Conservation (phyloP, 306 rosid genomes). For the Pyrus communis region DNA sequence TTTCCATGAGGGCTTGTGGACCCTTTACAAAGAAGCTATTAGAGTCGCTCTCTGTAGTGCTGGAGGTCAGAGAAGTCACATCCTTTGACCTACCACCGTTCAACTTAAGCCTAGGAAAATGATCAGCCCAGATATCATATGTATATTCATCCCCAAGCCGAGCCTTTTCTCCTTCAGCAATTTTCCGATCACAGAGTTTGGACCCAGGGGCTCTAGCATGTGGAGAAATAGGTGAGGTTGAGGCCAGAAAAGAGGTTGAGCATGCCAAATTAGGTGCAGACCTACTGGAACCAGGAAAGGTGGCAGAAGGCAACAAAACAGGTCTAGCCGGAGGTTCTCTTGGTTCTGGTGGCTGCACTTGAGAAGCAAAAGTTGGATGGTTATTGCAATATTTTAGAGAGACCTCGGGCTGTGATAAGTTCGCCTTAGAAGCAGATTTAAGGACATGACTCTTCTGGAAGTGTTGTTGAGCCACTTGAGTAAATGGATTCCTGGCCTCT, state of each 20-base stretch:
- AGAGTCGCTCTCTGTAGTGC: constrained; percentile 41
- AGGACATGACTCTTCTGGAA: constrained; percentile 24
- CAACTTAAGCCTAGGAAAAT: constrained; percentile 72
- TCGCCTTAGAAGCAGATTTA: constrained; percentile 24
- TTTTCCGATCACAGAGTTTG: constrained; percentile 30
- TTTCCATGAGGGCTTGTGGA: constrained; percentile 55
- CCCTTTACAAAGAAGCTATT: constrained; percentile 87
- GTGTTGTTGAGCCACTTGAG: constrained; percentile 19
- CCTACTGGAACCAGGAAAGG: constrained; percentile 37
- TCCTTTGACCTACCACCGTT: constrained; percentile 39
- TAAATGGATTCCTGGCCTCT: constrained; percentile 29
- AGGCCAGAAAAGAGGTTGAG: constrained; percentile 25
- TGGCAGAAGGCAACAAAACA: constrained; percentile 37
- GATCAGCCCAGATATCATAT: constrained; percentile 96
- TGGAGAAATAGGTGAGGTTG: constrained; percentile 36
- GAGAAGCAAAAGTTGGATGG: constrained; percentile 22
- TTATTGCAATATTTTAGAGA: constrained; percentile 7
- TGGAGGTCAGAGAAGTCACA: constrained; percentile 43
- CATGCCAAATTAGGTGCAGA: constrained; percentile 19
- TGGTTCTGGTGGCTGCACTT: constrained; percentile 30
- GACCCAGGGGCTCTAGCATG: constrained; percentile 80
- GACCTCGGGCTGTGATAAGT: constrained; percentile 21
- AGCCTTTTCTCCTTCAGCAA: constrained; percentile 25
- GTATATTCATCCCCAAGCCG: constrained; percentile 49
- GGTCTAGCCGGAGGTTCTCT: constrained; percentile 28